Percentiles rank a stretch among this genome's conserved stretches.
These are phyloP conservation scores for Talaromyces islandicus DNA, from an alignment of 2,329 filamentous ascomycete genomes.

Conservation along the genomic window DNA sequence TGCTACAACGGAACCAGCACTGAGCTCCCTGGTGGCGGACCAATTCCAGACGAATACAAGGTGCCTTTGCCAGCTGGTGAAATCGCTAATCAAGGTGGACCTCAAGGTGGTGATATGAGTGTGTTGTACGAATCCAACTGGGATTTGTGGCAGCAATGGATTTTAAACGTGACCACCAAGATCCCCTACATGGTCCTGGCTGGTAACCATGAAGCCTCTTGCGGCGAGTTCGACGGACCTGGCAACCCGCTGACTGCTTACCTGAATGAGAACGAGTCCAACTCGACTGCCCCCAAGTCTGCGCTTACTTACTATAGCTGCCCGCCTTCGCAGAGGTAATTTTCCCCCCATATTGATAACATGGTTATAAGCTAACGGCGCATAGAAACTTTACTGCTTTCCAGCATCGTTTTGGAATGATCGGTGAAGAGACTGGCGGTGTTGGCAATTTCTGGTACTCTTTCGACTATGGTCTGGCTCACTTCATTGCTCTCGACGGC, in stretches of 20 bases:
- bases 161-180: slow-evolving; percentile 36
- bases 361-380: neutral
- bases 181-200: slow-evolving; percentile 47
- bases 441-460: slow-evolving; percentile 52
- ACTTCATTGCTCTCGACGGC: slow-evolving; percentile 44
- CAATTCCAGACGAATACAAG: slow-evolving; percentile 37
- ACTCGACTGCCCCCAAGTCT: slow-evolving; percentile 34
- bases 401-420: slow-evolving; percentile 49
- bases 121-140: slow-evolving; percentile 48
- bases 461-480: slow-evolving; percentile 50
- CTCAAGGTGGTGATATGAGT: slow-evolving; percentile 45
- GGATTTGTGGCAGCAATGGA: slow-evolving; percentile 50
- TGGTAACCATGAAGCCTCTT: slow-evolving; percentile 48
- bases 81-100: slow-evolving; percentile 40
- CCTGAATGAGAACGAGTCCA: slow-evolving; percentile 38
- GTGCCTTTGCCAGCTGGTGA: slow-evolving; percentile 43
- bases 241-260: slow-evolving; percentile 43
- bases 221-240: slow-evolving; percentile 45
- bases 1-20: slow-evolving; percentile 48
- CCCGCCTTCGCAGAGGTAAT: slow-evolving; percentile 43
- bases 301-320: slow-evolving; percentile 48
- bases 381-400: slow-evolving; percentile 46
- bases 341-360: neutral
- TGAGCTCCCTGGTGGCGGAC: slow-evolving; percentile 32
- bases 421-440: slow-evolving; percentile 42